Conservation (phyloP, 1,284 basidiomycete species). For the Moniliella sp. region DNA sequence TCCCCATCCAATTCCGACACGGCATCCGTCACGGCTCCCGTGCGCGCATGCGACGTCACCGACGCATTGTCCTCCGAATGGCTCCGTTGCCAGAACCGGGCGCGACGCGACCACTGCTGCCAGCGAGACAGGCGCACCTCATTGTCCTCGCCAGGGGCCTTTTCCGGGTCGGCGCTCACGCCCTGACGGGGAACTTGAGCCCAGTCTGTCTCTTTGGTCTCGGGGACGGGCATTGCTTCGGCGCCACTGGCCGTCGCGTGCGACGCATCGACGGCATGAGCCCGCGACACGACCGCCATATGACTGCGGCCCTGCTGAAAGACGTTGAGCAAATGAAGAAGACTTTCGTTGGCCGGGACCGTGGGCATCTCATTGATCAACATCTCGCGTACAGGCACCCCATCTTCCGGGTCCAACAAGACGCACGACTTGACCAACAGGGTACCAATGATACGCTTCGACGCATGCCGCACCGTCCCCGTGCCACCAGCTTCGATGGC, state of each 20-base stretch:
- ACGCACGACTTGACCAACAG: slow-evolving; percentile 68
- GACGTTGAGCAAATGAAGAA: slow-evolving; percentile 64
- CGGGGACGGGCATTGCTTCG: background rate
- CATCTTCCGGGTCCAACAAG: slow-evolving; percentile 58
- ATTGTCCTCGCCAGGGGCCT: no score
- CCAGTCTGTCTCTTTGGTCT: no score
- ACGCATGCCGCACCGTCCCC: slow-evolving; percentile 39
- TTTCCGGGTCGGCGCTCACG: background rate
- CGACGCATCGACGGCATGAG: slow-evolving; percentile 19
- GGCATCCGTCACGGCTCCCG: background rate
- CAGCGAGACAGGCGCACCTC: background rate
- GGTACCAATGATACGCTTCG: slow-evolving; percentile 60
- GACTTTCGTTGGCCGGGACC: slow-evolving; percentile 61
- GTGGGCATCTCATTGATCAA: slow-evolving; percentile 54
- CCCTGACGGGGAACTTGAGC: no score
- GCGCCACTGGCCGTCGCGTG: background rate
- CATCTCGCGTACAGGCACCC: slow-evolving; percentile 26
- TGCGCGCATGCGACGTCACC: background rate
- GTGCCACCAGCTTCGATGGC: slow-evolving; percentile 2
- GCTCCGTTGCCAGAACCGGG: background rate
- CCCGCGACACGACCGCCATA: slow-evolving; percentile 54
- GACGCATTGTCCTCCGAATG: background rate
- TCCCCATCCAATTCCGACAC: no score
- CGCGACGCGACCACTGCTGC: background rate
- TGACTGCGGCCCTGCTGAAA: slow-evolving; percentile 78